Percentiles rank a stretch among this genome's conserved stretches.
Evolutionary conservation across 2,329 filamentous ascomycete species (phyloP).

Genomic region (Colletotrichum lindemuthianum): DNA sequence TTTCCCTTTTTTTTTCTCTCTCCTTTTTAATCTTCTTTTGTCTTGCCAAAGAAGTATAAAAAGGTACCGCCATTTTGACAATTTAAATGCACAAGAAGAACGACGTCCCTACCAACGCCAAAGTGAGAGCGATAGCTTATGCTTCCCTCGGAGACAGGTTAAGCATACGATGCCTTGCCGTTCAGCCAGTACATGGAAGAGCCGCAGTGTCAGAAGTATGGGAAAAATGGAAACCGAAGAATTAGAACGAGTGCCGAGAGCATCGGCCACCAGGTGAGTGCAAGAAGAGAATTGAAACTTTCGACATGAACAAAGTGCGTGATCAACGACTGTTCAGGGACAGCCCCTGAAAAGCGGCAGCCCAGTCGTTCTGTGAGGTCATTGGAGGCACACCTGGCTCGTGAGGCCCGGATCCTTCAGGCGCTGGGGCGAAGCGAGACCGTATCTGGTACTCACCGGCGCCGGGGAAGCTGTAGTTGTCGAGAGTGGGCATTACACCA

Average conservation of each 20-base stretch:
- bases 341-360: slow-evolving; percentile 73
- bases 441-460: slow-evolving; percentile 59
- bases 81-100: slow-evolving; percentile 23
- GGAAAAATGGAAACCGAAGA: slow-evolving; percentile 9
- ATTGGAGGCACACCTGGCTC: slow-evolving; percentile 37
- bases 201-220: background rate
- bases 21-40: slow-evolving; percentile 28
- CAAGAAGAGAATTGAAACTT: slow-evolving; percentile 1
- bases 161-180: slow-evolving; percentile 25
- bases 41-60: slow-evolving; percentile 35
- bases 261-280: background rate
- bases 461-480: slow-evolving; percentile 56
- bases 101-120: slow-evolving; percentile 23
- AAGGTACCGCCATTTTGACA: slow-evolving; percentile 32
- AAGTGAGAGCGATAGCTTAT: slow-evolving; percentile 21
- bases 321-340: slow-evolving; percentile 72
- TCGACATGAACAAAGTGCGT: background rate
- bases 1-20: slow-evolving; percentile 5
- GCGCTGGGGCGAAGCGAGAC: slow-evolving; percentile 56
- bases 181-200: background rate
- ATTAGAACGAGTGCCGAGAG: slow-evolving; percentile 6
- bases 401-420: slow-evolving; percentile 45
- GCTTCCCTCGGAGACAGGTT: slow-evolving; percentile 17
- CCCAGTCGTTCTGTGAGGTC: slow-evolving; percentile 65
- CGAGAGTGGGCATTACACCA: slow-evolving; percentile 51